These are phyloP conservation scores for Solanum ahanhuiri DNA, from an alignment of 257 asterid genomes.

Conservation along the genomic window DNA sequence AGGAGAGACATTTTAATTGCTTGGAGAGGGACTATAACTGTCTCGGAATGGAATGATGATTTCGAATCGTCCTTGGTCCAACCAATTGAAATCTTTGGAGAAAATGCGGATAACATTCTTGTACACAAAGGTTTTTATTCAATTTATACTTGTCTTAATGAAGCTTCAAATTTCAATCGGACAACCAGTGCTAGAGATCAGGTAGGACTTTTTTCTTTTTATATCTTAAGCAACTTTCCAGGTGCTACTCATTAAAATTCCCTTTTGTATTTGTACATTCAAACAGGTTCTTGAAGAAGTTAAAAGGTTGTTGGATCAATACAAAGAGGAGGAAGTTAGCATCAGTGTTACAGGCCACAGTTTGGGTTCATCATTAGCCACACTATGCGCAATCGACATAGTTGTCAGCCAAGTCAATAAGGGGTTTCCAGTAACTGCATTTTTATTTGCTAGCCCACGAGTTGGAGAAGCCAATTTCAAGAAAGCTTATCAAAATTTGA, in stretches of 20 bases:
- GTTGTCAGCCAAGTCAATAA: slow-evolving; percentile 46
- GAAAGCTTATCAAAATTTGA: neutral
- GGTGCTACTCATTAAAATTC: neutral
- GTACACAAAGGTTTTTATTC: slow-evolving; percentile 27
- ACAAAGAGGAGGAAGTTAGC: slow-evolving; percentile 61
- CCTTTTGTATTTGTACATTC: neutral
- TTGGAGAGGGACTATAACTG: slow-evolving; percentile 42
- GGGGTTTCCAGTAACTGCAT: slow-evolving; percentile 53
- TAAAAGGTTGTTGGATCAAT: slow-evolving; percentile 38
- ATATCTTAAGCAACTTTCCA: neutral
- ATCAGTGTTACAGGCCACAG: slow-evolving; percentile 76
- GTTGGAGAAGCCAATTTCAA: slow-evolving; percentile 42
- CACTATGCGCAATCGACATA: slow-evolving; percentile 60
- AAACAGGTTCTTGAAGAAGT: slow-evolving; percentile 56
- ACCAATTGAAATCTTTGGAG: slow-evolving; percentile 23
- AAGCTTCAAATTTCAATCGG: slow-evolving; percentile 1
- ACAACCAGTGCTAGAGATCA: slow-evolving; percentile 30
- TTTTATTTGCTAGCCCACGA: slow-evolving; percentile 58
- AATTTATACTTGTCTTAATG: slow-evolving; percentile 15
- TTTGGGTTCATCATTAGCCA: slow-evolving; percentile 63
- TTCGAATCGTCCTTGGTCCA: slow-evolving; percentile 16
- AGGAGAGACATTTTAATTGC: slow-evolving; percentile 49
- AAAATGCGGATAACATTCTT: neutral
- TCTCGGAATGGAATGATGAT: slow-evolving; percentile 33
- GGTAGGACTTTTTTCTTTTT: neutral